phyloP scores from a whole-genome alignment of 2,329 filamentous ascomycete genomes.

The Pyricularia grisea region DNA sequence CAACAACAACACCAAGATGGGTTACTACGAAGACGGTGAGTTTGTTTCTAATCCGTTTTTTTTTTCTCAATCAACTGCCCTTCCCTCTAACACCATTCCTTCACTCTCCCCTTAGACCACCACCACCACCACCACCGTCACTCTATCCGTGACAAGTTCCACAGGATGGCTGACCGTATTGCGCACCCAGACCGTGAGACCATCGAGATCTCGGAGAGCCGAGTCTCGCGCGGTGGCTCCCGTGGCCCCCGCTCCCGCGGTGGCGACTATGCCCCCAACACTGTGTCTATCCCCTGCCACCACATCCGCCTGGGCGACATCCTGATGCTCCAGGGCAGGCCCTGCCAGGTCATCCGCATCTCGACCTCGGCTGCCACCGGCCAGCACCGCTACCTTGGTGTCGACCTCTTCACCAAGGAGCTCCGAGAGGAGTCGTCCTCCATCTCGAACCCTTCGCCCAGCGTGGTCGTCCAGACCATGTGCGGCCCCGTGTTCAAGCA shows the following conservation, averaged over 20 bases:
- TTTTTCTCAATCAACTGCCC: not conserved
- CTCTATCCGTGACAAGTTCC: constrained; percentile 42
- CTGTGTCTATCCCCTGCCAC: constrained; percentile 97
- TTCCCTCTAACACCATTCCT: constrained; percentile 8
- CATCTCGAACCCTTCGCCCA: constrained; percentile 92
- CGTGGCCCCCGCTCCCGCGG: constrained; percentile 19
- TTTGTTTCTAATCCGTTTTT: constrained; percentile 18
- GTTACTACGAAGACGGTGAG: constrained; percentile 53
- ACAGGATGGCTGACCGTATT: constrained; percentile 49
- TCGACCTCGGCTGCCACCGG: constrained; percentile 95
- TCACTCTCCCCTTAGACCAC: constrained; percentile 30
- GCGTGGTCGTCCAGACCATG: constrained; percentile 98
- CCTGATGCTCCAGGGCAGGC: constrained; percentile 95
- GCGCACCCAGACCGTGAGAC: constrained; percentile 39
- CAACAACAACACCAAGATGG: constrained; percentile 37
- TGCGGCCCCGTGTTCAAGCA: constrained; percentile 99
- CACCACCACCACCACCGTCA: constrained; percentile 35
- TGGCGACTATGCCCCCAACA: constrained; percentile 51
- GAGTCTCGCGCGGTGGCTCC: constrained; percentile 20
- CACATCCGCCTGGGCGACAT: constrained; percentile 99
- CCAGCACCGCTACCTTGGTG: constrained; percentile 99
- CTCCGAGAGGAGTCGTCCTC: constrained; percentile 98
- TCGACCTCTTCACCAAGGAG: constrained; percentile 99
- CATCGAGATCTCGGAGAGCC: constrained; percentile 37
- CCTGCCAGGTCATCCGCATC: constrained; percentile 99